Evolutionary conservation across 2,329 filamentous ascomycete genomes (phyloP), one percentile per base, ranked within the genome.

Genomic region (Penicillium thymicola): DNA sequence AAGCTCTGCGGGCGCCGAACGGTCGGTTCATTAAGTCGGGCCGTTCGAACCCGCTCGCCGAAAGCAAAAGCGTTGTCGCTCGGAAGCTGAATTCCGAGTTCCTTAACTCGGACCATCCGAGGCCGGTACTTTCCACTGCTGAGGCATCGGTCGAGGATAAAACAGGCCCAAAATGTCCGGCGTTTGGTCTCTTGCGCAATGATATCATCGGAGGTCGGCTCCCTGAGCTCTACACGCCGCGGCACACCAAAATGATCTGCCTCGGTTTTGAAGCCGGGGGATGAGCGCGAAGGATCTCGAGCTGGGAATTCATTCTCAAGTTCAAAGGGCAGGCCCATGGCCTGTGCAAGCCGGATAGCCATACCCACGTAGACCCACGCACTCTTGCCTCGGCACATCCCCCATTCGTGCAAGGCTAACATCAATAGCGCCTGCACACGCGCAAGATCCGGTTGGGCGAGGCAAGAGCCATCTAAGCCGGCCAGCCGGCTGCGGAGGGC

Each of bases 141-240:
- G 27, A 83, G 62, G 58, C 81, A 83, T 4, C 81, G 76, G 67
- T 84, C 82, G 65, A 84, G 72, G 48, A 83, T 79, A 64, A 82
- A 84, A 61, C 81, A 84, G 50, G 80, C 81, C 82, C 82, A 84
- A 59, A 84, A 82, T 0, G 81, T 83, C 5, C 82, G 78, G 16
- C 82, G 77, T 57, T 78, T 75, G 3, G 80, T 80, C 64, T 85
- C 82, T 57, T 80, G 79, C 16, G 77, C 70, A 46, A 84, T 81
- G 46, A 82, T 78, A 36, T 76, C 76, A 54, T 84, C 79, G 3
- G 66, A 72, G 4, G 62, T 74, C 53, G 69, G 70, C 27, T 75
- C 74, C 40, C 67, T 72, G n/a, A 64, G 62, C n/a, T 73, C 73
- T 10, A 60, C 55, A 1, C 72, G 70, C 13, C 70, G 66, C 14